Evolutionary conservation across 257 asterid species (phyloP), one percentile per base, ranked within the genome.

Genomic region (Euphrasia confusa): DNA sequence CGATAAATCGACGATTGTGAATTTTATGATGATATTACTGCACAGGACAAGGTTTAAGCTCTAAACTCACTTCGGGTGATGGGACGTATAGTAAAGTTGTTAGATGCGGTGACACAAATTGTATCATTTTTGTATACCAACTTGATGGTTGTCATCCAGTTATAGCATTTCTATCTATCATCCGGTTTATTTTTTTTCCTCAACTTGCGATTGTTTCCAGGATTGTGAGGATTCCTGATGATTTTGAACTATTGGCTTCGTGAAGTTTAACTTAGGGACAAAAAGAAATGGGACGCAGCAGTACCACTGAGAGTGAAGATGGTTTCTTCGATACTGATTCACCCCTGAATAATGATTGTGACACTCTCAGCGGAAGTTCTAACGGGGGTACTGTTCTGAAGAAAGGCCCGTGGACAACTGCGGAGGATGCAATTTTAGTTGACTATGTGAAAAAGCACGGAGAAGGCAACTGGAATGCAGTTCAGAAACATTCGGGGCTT

Each of bases 391-490:
- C 40, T 75, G 69, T 63, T 66, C 79, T 83, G 69, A 83, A 83
- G 79, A 83, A 81, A 75, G 90, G 90, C 57, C 90, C 90, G 4
- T 83, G 90, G 90, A 83, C 90, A 21, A 58, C 83, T n/a, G 78
- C 85, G 1, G 90, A 83, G 77, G 90, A 83, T 67, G 72, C 83
- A 37, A 78, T 81, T 70, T 65, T 83, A 65, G 72, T 81, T 60
- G 85, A 83, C 50, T 83, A 83, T 53, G 90, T 83, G 75, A 83
- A 74, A 55, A 83, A 70, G 63, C 80, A 83, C 45, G 87, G 87
- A 26, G 90, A 83, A 73, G 87, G 90, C 30, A 83, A 83, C 67
- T 83, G 90, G 87, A 83, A 83, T 69, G 79, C 87, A 45, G 85
- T 83, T 71, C 90, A 83, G 71, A 83, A 78, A 59, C 81, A 83